Evolutionary conservation across 305 asterid species (phyloP), one percentile per base, ranked within the genome.

Genomic region (Euphrasia arctica): DNA sequence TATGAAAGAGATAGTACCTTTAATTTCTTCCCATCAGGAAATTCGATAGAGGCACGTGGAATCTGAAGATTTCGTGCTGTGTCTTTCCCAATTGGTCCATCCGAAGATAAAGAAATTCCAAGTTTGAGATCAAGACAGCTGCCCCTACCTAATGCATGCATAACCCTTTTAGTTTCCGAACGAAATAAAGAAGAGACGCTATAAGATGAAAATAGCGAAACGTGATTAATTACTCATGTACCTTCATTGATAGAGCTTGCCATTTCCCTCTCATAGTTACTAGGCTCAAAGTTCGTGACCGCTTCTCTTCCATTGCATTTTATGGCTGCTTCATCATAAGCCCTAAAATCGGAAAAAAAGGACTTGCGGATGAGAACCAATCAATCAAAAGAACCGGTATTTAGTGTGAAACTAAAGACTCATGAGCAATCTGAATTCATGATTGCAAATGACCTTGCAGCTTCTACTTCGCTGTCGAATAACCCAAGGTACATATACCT

Each of bases 61-160:
- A 73, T 75, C 28, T 70, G 71, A 54, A 78, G 36, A 62, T 68
- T 80, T 64, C 65, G 70, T 42, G 76, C 47, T 4, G 73, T 56
- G 54, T 69, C 73, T 18, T 69, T 70, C 48, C 78, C 79, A 39
- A 66, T 65, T 45, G 69, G 74, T 56, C 77, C 80, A 59, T 72
- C 70, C 8, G 78, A 74, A 66, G 93, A 77, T 31, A 86, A 80
- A 67, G 98, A 89, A 59, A 89, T 82, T 68, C 95, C 86, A 18
- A 91, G 96, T 78, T 84, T 87, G 70, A 91, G 96, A 82, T 91
- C 95, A 77, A 91, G 98, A 78, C 70, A 79, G 71, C 77, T 74
- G 59, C 77, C 75, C 34, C 72, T 70, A 64, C 79, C 98, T 87
- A 78, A 31, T 31, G 10, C 41, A 34, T 34, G 41, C 43, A 39